Evolutionary conservation across 2,329 filamentous ascomycete genomes (phyloP), one percentile per base, ranked within the genome.

Genomic region (Alternaria rosae): DNA sequence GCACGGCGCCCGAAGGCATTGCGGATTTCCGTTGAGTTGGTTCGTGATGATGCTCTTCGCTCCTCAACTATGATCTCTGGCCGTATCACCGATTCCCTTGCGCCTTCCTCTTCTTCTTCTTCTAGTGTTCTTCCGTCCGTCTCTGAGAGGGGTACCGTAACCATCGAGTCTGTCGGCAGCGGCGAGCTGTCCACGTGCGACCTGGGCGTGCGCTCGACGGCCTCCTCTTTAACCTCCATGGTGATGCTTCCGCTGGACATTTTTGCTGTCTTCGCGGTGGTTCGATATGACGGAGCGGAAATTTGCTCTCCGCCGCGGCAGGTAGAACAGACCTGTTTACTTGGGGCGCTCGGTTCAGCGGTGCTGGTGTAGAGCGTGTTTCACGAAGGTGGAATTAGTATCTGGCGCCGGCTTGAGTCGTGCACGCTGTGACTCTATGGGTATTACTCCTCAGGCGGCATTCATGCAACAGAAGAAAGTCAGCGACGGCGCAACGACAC

Each of bases 71-170:
- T 65, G 17, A 78, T 78, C 41, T 74, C 68, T 32, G 73, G 74
- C 26, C 71, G 69, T 17, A 57, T 35, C 20, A 54, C 54, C 17
- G 66, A 67, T 9, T 62, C 60, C 44, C 64, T 56, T 17, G 54
- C 45, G n/a, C 48, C 43, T 35, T 72, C 70, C 57, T 78, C 72
- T 57, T 77, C 69, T 38, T 78, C 72, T 57, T 77, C 69, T 38
- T 67, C 59, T 9, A 83, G 85, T 59, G 62, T 67, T 54, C 48
- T 86, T 81, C 66, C 70, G 43, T 73, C 74, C 8, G 89, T 83
- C 75, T 92, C 90, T 20, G 91, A 92, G 51, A 93, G 83, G 57
- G 90, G 86, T 45, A 93, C 91, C 8, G 91, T 93, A 47, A 93
- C 90, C 89, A 93, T 90, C 20, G 91, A 93, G 79, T 92, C 90